Base-by-base conservation (phyloP, 805 yeast genomes). In the Candida koratica region DNA sequence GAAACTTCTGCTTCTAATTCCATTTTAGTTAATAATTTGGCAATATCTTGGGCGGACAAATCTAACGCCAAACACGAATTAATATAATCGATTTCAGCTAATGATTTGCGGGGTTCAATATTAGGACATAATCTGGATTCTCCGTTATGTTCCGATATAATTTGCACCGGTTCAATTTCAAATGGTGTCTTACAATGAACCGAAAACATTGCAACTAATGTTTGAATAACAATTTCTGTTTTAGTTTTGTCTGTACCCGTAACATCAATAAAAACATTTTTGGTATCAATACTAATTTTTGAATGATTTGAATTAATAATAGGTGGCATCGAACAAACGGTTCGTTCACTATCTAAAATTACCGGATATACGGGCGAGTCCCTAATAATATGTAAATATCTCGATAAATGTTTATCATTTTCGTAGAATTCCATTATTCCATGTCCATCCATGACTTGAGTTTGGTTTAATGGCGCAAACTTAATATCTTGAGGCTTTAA, bases 181-280 rank as follows among this genome's bases (percentile, higher is more conserved):
- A 88, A 93, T 47, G 86, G 84, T 31, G 77, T 79, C 12, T 67
- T 75, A 60, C 89, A 82, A 69, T 93, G 89, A 53, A 80, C 79
- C 26, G 97, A 79, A 60, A 93, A 93, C 97, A 93, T 90, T 42
- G 97, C 93, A 41, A 89, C 94, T 51, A 93, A 62, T 61, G 84
- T 94, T 63, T 89, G 84, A 43, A 93, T 76, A 40, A 93, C 99
- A 55, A 93, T 73, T 55, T 87, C 97, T 33, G 88, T 83, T 64
- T 94, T 94, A 44, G 98, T 90, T 59, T 66, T 84, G 60, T 93
- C 99, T 34, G 95, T 86, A 47, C 95, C 99, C 12, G 97, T 90
- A 40, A 87, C 77, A 48, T 93, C 99, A 51, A 93, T 79, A 60
- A 90, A 87, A 43, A 94, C 84, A 53, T 93, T 89, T 48, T 67